Base-by-base conservation (phyloP, 306 rosid species). In the Quercus wislizeni region DNA sequence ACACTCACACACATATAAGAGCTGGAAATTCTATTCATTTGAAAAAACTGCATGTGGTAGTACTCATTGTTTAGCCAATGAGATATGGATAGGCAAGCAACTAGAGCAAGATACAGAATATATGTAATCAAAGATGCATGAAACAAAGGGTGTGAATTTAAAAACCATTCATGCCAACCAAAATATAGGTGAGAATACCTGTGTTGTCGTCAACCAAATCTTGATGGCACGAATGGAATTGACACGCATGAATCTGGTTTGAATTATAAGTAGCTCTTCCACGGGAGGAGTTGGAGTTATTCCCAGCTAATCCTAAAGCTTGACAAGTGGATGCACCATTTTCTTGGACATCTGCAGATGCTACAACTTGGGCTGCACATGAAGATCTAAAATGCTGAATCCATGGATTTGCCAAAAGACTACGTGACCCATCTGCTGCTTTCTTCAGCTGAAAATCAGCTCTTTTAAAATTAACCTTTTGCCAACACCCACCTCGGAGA, bases 401-500 rank as follows among this genome's bases (percentile, higher is more conserved):
- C 95, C 95, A 92, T 43, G 92, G 90, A 81, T 82, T 89, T 31
- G 74, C 55, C 2, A 81, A 74, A 72, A 85, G 69, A 83, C 55
- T 82, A 11, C 69, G 59, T 28, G 57, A 49, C 28, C 65, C 84
- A 61, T 78, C 77, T 9, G 46, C 72, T 74, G 46, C 72, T 74
- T 83, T 82, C 61, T 51, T 64, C 28, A 43, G 54, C 33, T 77
- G 85, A 5, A 63, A 21, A 75, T 87, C 78, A n/a, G 76, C 64
- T 75, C 88, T 85, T 35, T 79, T 88, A 77, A 83, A 85, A 82
- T 81, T 83, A 33, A 86, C 52, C 64, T 75, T 89, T 74, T 73
- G 84, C 97, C 97, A 87, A 75, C 74, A 38, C 0, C 97, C 93
- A 67, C 83, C 78, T 58, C 91, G 89, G 79, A 74, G 83, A 18